phyloP scores from a whole-genome alignment of 306 rosid species.

The Prunus mongolica region DNA sequence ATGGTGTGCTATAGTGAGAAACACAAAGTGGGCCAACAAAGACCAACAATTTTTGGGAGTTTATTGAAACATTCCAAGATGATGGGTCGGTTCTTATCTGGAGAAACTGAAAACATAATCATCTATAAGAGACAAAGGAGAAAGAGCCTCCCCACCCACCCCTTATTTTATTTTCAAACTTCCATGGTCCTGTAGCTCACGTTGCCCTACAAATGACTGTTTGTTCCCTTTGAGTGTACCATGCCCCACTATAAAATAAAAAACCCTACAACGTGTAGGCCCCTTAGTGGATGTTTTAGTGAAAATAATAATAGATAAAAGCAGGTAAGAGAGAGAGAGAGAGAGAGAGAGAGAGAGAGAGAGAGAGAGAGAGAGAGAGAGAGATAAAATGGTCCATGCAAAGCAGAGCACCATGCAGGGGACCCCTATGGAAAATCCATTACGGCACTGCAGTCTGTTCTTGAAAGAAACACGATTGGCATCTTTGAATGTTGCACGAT shows the following conservation, averaged over 20 bases:
- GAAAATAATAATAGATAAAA: neutral
- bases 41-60: neutral
- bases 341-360: neutral
- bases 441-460: slow-evolving; percentile 44
- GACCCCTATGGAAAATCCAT: slow-evolving; percentile 33
- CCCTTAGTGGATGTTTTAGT: slow-evolving; percentile 18
- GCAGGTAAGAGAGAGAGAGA: no score
- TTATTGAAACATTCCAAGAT: slow-evolving; percentile 13
- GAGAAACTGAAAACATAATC: slow-evolving; percentile 5
- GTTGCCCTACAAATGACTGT: slow-evolving; percentile 36
- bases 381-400: slow-evolving; percentile 42
- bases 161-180: slow-evolving; percentile 5
- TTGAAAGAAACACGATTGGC: slow-evolving; percentile 41
- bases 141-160: neutral
- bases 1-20: neutral
- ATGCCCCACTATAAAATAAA: slow-evolving; percentile 16
- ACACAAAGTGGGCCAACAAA: slow-evolving; percentile 5
- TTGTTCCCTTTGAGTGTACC: slow-evolving; percentile 36
- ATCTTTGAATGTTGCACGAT: slow-evolving; percentile 45
- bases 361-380: neutral
- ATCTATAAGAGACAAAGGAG: slow-evolving; percentile 23
- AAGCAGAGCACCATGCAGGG: slow-evolving; percentile 31
- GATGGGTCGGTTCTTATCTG: slow-evolving; percentile 20
- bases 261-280: slow-evolving; percentile 24
- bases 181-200: slow-evolving; percentile 9